Evolutionary conservation across 2,329 filamentous ascomycete species (phyloP), one percentile per base, ranked within the genome.

Genomic region (Fusarium guadeloupense): DNA sequence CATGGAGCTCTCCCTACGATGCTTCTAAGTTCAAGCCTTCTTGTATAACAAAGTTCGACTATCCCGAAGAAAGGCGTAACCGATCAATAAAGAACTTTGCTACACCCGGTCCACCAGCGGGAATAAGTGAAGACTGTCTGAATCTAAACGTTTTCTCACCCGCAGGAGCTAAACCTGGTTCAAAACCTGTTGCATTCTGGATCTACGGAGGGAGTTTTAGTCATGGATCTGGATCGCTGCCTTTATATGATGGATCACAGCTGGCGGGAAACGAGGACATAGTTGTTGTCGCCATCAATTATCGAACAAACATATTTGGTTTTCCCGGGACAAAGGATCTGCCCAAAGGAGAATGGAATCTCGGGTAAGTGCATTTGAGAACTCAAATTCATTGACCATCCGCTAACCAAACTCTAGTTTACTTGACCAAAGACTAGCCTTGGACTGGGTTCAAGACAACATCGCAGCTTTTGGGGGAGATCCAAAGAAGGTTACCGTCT

Each of bases 371-470:
- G 7, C 4, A 1, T 0, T 20, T 1, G 1, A 5, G 12, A 4
- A 21, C 1, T 3, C n/a, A 2, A 4, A n/a, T 0, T 10, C 0
- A 8, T 14, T 10, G 0, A 4, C 3, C 5, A 10, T 9, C 9
- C 5, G 7, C 46, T 66, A 37, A 68, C 9, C 1, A 9, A n/a
- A 37, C 2, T 0, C 0, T 5, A 69, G 67, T 0, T 60, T 70
- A 3, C 59, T 70, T 1, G 69, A 71, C 4, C 81, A 84, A 68
- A 73, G 80, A 3, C 59, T 81, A n/a, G 82, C 78, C 0, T 69
- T 84, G 4, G 68, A 73, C 26, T 85, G 81, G 82, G 71, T 84
- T 26, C 78, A 79, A 48, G 78, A 78, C 38, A 84, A 80, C 57
- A 82, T 84, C 39, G 73, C 60, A 6, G 72, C 74, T 4, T 83